A percentile compares a stretch with the other conserved stretches of the same genome.
These are phyloP conservation scores for Trichophyton mentagrophytes DNA, from an alignment of 2,329 filamentous ascomycete species.

Conservation along the genomic window DNA sequence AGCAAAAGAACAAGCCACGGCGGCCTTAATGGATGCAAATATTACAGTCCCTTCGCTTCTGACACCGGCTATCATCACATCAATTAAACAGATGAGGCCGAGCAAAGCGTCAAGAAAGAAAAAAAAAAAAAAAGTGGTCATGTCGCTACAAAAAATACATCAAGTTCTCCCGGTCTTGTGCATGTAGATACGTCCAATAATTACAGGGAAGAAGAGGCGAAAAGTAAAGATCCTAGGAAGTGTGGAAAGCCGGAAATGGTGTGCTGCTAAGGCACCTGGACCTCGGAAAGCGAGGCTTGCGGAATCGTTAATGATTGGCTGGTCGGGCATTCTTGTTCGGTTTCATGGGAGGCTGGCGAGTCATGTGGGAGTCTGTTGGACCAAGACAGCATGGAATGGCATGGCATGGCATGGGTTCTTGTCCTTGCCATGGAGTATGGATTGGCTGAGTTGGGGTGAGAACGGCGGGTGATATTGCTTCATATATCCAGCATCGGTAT, in stretches of 20 bases:
- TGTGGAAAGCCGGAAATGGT: neutral
- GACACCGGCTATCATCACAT: neutral
- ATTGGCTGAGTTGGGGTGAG: neutral
- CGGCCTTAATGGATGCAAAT: neutral
- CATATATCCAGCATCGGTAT: neutral
- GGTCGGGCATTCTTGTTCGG: neutral
- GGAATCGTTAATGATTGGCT: neutral
- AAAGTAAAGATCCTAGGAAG: neutral
- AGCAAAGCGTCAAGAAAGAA: neutral
- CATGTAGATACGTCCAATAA: conserved; percentile 2
- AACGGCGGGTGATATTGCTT: neutral
- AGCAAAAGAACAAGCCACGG: neutral
- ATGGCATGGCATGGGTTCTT: neutral
- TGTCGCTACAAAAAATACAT: neutral
- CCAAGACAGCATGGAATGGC: neutral
- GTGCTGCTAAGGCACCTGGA: neutral
- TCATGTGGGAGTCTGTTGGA: neutral
- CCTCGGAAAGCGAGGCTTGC: neutral
- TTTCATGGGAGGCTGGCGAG: neutral
- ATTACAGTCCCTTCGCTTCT: neutral
- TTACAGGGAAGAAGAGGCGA: neutral
- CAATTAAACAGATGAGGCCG: neutral
- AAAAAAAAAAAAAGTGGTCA: neutral
- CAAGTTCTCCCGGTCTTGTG: neutral
- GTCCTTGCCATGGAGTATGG: neutral